Evolutionary conservation across 2,329 filamentous ascomycete species (phyloP).

Genomic region (Blastomyces percursus): DNA sequence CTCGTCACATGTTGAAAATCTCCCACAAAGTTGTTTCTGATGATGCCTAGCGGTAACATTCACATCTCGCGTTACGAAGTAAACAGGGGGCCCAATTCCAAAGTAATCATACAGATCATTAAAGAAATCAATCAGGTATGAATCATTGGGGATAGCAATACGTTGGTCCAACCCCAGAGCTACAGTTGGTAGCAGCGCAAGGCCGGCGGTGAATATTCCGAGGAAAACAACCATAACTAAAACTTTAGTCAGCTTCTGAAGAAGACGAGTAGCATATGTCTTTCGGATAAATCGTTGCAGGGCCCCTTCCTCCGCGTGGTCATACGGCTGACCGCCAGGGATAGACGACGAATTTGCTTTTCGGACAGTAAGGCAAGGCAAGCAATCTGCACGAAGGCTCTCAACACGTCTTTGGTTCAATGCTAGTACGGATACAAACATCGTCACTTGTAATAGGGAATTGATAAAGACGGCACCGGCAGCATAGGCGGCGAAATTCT

Average conservation of each 20-base stretch:
- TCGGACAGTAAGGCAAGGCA: conserved; percentile 77
- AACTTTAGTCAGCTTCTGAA: conserved; percentile 71
- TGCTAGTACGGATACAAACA: conserved; percentile 86
- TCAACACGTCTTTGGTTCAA: conserved; percentile 89
- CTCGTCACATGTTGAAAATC: conserved; percentile 78
- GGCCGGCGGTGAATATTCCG: conserved; percentile 70
- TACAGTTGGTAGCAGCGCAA: conserved; percentile 75
- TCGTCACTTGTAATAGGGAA: conserved; percentile 88
- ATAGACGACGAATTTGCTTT: conserved; percentile 56
- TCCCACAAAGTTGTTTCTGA: conserved; percentile 79
- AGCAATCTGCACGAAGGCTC: conserved; percentile 76
- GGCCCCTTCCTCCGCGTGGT: conserved; percentile 69
- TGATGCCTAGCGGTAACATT: conserved; percentile 64
- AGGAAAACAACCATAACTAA: conserved; percentile 70
- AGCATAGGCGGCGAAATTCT: conserved; percentile 94
- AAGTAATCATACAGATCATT: conserved; percentile 92
- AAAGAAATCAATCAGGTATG: conserved; percentile 92
- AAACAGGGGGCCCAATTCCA: conserved; percentile 82
- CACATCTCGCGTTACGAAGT: conserved; percentile 77
- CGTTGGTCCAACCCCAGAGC: conserved; percentile 86
- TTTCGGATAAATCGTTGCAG: conserved; percentile 85
- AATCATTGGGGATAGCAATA: conserved; percentile 84
- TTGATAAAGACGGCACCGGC: conserved; percentile 96
- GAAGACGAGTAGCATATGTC: conserved; percentile 68
- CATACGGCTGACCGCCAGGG: conserved; percentile 56